Evolutionary conservation across 768 basidiomycete species (phyloP).

Genomic region (Boletus vermiculosoides): DNA sequence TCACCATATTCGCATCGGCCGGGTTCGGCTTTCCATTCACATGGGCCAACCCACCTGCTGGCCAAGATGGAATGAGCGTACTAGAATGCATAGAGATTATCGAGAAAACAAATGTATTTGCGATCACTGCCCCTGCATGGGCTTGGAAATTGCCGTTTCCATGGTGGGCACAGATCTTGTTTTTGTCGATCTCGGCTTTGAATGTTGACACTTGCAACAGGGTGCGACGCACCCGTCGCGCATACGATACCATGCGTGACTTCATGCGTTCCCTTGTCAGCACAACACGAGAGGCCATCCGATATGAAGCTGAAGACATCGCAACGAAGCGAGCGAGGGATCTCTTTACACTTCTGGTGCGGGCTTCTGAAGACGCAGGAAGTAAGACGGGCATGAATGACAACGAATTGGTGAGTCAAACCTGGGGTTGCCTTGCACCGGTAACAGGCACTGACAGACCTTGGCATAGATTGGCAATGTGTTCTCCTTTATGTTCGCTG

Average conservation of each 20-base stretch:
- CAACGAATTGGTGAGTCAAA: no score
- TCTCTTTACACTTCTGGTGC: no score
- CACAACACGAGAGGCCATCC: neutral
- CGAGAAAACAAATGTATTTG: slow-evolving; percentile 11
- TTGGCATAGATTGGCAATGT: no score
- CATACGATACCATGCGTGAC: slow-evolving; percentile 21
- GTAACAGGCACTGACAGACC: no score
- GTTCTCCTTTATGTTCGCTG: no score
- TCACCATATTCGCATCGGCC: slow-evolving; percentile 12
- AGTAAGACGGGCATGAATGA: no score
- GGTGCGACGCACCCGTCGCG: slow-evolving; percentile 19
- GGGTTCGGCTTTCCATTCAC: slow-evolving; percentile 18
- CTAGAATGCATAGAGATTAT: slow-evolving; percentile 23
- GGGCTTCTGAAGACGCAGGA: no score
- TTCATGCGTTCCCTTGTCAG: slow-evolving; percentile 20
- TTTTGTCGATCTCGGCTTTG: neutral
- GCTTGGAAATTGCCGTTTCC: slow-evolving; percentile 25
- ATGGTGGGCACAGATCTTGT: slow-evolving; percentile 5
- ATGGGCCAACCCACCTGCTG: slow-evolving; percentile 17
- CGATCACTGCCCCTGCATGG: slow-evolving; percentile 19
- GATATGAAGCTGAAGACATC: no score
- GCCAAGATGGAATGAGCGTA: slow-evolving; percentile 18
- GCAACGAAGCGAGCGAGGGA: no score
- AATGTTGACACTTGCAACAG: neutral
- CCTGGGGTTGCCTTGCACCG: no score